Base-by-base conservation (phyloP, 176 grass and related monocot species). In the Microstegium vimineum region DNA sequence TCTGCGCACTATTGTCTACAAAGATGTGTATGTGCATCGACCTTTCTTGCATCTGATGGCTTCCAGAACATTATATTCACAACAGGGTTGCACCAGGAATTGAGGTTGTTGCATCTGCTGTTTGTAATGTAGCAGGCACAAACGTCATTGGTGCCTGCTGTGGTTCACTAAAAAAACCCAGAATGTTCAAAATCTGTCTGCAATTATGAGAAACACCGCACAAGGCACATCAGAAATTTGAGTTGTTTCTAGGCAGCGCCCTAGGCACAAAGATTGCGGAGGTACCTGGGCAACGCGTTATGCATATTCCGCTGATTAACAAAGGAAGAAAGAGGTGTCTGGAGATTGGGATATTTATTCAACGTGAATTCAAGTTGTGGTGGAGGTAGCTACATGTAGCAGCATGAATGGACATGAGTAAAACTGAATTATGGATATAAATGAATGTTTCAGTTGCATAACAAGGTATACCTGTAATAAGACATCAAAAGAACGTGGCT, bases 401-500 rank as follows among this genome's bases (percentile, higher is more conserved):
- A 90, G 57, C 18, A 49, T 84, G 66, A 91, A 65, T 14, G 36
- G 76, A 82, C 77, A 62, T 89, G 61, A 89, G 79, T 82, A 79
- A 64, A 87, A 82, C 35, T 74, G 25, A 77, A 66, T 42, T 57
- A 6, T 70, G 36, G 25, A 60, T 56, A 64, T 46, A 63, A 8
- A 51, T 25, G 65, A 90, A 22, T 82, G 20, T 35, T 75, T 81
- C 22, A 66, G 13, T 30, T 69, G 74, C 31, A 35, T 49, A 45
- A 62, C 62, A 77, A 62, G 34, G 4, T 18, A 68, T 79, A 99
- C 97, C 93, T 99, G 87, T 77, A 99, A 73, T 63, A 99, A 84
- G 63, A 92, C 89, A 84, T 92, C 89, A 87, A 99, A 96, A 46
- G 97, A 99, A 68, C 65, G 93, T 54, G 97, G 97, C 31, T 95